Evolutionary conservation across 192 early-diverging fungal genomes (phyloP).

Genomic region (Podila clonocystis): DNA sequence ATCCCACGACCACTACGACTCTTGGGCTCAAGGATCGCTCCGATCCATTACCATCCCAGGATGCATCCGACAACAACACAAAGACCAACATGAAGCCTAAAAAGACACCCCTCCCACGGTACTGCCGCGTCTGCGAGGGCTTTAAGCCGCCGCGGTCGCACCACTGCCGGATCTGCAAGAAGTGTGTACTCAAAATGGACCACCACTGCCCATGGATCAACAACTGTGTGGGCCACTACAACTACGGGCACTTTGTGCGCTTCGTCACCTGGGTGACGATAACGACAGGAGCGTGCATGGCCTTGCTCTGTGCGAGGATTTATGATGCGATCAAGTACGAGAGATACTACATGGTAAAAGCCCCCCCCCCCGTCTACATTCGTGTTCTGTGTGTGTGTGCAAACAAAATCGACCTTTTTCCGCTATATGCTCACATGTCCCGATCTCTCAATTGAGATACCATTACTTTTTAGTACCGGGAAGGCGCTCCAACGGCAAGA

Average conservation of each 20-base stretch:
- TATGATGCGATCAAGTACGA: slow-evolving; percentile 53
- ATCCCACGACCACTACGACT: too few relatives aligned
- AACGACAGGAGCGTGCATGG: slow-evolving; percentile 64
- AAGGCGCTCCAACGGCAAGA: slow-evolving; percentile 59
- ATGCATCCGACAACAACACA: background rate
- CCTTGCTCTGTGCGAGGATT: slow-evolving; percentile 64
- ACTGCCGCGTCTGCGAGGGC: slow-evolving; percentile 67
- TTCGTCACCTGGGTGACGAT: slow-evolving; percentile 78
- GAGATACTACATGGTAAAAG: slow-evolving; percentile 27
- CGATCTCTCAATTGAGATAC: background rate
- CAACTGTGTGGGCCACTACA: slow-evolving; percentile 84
- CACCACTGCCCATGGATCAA: slow-evolving; percentile 94
- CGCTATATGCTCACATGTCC: too few relatives aligned
- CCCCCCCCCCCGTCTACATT: too few relatives aligned
- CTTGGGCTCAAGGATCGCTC: background rate
- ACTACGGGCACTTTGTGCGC: slow-evolving; percentile 81
- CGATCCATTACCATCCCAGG: background rate
- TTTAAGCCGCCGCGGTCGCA: slow-evolving; percentile 85
- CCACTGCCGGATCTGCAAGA: slow-evolving; percentile 79
- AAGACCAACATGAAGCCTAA: slow-evolving; percentile 67
- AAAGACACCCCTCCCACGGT: slow-evolving; percentile 72
- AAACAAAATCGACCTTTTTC: too few relatives aligned
- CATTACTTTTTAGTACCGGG: slow-evolving; percentile 20
- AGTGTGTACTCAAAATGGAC: slow-evolving; percentile 87
- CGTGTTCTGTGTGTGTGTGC: too few relatives aligned